Conservation (phyloP, 148 eudicot genomes). For the Salicornia ramosissima region DNA sequence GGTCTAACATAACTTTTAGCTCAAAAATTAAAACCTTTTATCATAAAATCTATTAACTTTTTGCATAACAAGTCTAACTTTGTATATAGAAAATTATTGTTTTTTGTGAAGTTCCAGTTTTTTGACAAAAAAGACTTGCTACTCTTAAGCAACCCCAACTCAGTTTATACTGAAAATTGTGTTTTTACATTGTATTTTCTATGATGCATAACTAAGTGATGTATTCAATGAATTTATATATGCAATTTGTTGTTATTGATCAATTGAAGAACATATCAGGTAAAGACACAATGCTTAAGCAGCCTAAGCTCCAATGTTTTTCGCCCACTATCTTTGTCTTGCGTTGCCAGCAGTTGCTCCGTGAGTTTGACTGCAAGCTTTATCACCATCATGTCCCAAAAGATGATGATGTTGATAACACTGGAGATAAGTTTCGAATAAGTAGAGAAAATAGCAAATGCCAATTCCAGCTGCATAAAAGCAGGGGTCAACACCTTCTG, state of each 20-base stretch:
- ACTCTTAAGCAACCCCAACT: too few relatives aligned
- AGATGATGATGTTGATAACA: conserved; percentile 23
- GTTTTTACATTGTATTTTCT: neutral
- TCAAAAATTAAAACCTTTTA: too few relatives aligned
- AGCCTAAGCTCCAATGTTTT: conserved; percentile 2
- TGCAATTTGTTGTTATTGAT: neutral
- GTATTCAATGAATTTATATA: neutral
- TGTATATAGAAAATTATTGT: too few relatives aligned
- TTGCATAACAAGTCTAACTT: too few relatives aligned
- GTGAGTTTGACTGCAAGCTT: conserved; percentile 11
- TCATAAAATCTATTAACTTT: too few relatives aligned
- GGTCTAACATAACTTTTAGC: too few relatives aligned
- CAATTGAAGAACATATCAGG: conserved; percentile 6
- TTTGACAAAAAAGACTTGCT: too few relatives aligned
- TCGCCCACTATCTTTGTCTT: conserved; percentile 16
- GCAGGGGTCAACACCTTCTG: conserved; percentile 87
- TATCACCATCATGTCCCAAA: conserved; percentile 17
- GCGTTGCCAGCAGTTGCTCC: conserved; percentile 20
- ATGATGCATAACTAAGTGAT: neutral
- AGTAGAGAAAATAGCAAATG: conserved; percentile 32
- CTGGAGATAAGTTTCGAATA: conserved; percentile 11
- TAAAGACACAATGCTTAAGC: conserved; percentile 21
- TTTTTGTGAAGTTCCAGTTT: too few relatives aligned
- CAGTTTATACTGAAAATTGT: too few relatives aligned
- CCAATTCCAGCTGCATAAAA: conserved; percentile 51